Evolutionary conservation across 2,329 filamentous ascomycete genomes (phyloP), one percentile per base, ranked within the genome.

Genomic region (Cladophialophora exuberans): DNA sequence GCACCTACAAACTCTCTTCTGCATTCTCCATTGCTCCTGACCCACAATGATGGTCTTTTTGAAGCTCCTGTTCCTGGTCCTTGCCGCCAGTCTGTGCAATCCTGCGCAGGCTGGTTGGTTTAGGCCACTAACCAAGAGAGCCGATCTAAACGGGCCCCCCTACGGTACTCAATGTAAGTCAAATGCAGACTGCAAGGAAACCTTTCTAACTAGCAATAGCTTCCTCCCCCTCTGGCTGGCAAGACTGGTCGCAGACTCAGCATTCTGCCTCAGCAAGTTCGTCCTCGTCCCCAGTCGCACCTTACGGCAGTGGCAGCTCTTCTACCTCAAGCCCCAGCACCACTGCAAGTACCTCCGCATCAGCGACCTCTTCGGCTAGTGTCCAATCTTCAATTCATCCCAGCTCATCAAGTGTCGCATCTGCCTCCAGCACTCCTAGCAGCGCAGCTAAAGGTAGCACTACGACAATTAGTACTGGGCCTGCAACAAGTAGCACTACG

Each of bases 21-120:
- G n/a, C n/a, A n/a, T n/a, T n/a, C n/a, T n/a, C n/a, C n/a, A n/a
- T n/a, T n/a, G n/a, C n/a, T n/a, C n/a, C n/a, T n/a, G n/a, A n/a
- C n/a, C n/a, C 23, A 18, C 23, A 13, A 49, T 49, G 46, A 35
- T 25, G 18, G 33, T 15, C 35, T n/a, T 49, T 17, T 5, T 49
- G 17, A n/a, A 11, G 13, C 17, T 49, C 3, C 31, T 49, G n/a
- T 15, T 39, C 33, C 22, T 49, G 11, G 46, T n/a, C n/a, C 35
- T 49, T 7, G 23, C 39, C 33, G 23, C 35, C 4, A 49, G 33
- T n/a, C 33, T 49, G 13, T 28, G 9, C n/a, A 20, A 7, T 28
- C 31, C 33, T n/a, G 31, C 31, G 13, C 22, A 49, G 13, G 46
- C 46, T 3, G 22, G n/a, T n/a, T 28, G 22, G 25, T 11, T 30